Base-by-base conservation (phyloP, 179 eudicot species). In the Gypsophila paniculata region DNA sequence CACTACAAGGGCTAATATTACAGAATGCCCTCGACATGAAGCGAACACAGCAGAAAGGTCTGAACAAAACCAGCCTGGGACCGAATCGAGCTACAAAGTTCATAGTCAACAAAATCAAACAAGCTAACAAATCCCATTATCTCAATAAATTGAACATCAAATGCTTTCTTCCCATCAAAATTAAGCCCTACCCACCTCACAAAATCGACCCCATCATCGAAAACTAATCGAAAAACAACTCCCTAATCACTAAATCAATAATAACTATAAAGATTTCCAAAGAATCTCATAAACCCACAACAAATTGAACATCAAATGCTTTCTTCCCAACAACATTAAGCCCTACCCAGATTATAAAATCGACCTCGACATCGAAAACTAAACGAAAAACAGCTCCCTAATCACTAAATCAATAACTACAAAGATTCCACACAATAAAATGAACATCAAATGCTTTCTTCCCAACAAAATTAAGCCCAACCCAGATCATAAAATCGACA, bases 61-160 rank as follows among this genome's bases (percentile, higher is more conserved):
- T 79, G 34, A 84, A 29, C 70, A 88, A 44, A 75, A 84, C 65
- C 34, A 29, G 34, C 78, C 88, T 86, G 67, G 52, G 77, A 67
- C 82, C 83, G 69, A 81, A 68, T 65, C 39, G 80, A 73, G 86
- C 82, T 63, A 87, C 78, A 78, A 73, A 73, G 81, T 77, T 86
- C 97, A 89, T 87, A 74, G 67, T 72, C 74, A 69, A 53, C 46
- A 68, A 64, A 26, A 69, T 67, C 49, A 62, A 72, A 72, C 42
- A 74, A 63, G 15, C 72, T 76, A 73, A 68, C 17, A 74, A 78
- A 67, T 68, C 80, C 87, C 85, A 83, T 75, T 72, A 85, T 64
- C 75, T 60, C 69, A 62, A 55, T 52, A 70, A 34, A 29, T 59
- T 38, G 11, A 70, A 49, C 55, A 59, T 65, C 32, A 74, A 75